Percentiles rank a stretch among this genome's conserved stretches.
Conservation (phyloP, 2,329 filamentous ascomycete genomes). For the Aspergillus aculeatus region DNA sequence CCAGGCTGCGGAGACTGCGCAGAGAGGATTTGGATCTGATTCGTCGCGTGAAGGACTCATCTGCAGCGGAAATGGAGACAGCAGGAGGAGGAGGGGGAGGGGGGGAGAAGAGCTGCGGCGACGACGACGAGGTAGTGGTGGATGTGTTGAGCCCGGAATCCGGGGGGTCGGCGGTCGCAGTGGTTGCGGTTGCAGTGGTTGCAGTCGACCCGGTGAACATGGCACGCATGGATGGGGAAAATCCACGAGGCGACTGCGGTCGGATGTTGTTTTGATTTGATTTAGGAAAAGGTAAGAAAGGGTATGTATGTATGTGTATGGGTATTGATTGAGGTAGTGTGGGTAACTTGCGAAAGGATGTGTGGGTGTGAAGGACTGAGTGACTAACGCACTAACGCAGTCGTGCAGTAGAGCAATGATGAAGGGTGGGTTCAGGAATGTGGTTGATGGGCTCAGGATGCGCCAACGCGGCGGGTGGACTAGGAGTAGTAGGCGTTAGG, state of each 20-base stretch:
- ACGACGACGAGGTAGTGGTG: slow-evolving; percentile 19
- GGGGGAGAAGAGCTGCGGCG: slow-evolving; percentile 23
- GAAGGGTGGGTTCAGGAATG: slow-evolving; percentile 7
- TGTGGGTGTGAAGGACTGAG: not conserved
- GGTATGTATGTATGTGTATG: slow-evolving; percentile 8
- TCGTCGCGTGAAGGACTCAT: slow-evolving; percentile 28
- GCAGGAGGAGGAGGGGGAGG: slow-evolving; percentile 29
- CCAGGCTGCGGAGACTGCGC: slow-evolving; percentile 35
- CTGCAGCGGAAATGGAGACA: slow-evolving; percentile 31
- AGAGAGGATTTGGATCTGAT: slow-evolving; percentile 40
- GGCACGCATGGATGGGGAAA: slow-evolving; percentile 37
- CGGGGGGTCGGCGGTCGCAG: slow-evolving; percentile 29
- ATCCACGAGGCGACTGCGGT: slow-evolving; percentile 22
- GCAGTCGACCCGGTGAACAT: slow-evolving; percentile 33
- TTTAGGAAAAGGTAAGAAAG: slow-evolving; percentile 6
- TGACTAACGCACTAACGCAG: not conserved
- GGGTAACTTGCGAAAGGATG: not conserved
- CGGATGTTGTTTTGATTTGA: slow-evolving; percentile 10
- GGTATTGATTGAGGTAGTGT: not conserved
- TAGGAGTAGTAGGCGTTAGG: not conserved
- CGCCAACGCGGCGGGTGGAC: slow-evolving; percentile 7
- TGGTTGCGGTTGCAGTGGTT: slow-evolving; percentile 27
- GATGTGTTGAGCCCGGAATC: slow-evolving; percentile 24
- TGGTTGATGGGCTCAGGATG: slow-evolving; percentile 12
- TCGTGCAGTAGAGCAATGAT: not conserved